Conservation (phyloP, 805 yeast species). For the Debaryomyces castellii region DNA sequence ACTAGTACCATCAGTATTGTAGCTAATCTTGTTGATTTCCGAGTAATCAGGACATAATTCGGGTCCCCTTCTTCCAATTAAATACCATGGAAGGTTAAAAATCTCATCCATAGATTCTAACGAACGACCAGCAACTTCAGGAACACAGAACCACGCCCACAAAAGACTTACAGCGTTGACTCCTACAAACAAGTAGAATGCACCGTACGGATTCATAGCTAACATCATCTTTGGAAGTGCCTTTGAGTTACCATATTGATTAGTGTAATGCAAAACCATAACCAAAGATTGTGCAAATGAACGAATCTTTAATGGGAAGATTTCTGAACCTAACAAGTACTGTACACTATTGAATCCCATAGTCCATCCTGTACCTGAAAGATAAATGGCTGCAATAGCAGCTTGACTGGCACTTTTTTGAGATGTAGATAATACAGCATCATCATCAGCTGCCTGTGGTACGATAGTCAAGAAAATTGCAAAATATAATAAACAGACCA, state of each 20-base stretch:
- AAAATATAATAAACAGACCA: constrained; percentile 42
- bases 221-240: constrained; percentile 54
- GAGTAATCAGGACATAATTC: constrained; percentile 52
- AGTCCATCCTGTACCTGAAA: constrained; percentile 58
- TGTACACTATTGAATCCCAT: constrained; percentile 59
- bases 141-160: constrained; percentile 50
- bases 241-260: constrained; percentile 57
- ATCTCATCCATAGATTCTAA: constrained; percentile 54
- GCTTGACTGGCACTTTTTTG: constrained; percentile 40
- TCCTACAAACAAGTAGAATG: constrained; percentile 51
- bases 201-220: constrained; percentile 46
- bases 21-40: constrained; percentile 33
- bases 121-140: constrained; percentile 51
- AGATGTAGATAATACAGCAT: constrained; percentile 25
- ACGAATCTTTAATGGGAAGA: constrained; percentile 52
- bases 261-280: constrained; percentile 57
- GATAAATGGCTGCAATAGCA: constrained; percentile 50
- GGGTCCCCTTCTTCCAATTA: constrained; percentile 55
- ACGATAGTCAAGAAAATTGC: constrained; percentile 47
- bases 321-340: constrained; percentile 54
- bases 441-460: constrained; percentile 38
- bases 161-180: constrained; percentile 41
- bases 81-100: constrained; percentile 56
- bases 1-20: constrained; percentile 14
- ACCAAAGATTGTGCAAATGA: constrained; percentile 49